Evolutionary conservation across 2,329 filamentous ascomycete genomes (phyloP), one percentile per base, ranked within the genome.

Genomic region (Hypoxylon sp.): DNA sequence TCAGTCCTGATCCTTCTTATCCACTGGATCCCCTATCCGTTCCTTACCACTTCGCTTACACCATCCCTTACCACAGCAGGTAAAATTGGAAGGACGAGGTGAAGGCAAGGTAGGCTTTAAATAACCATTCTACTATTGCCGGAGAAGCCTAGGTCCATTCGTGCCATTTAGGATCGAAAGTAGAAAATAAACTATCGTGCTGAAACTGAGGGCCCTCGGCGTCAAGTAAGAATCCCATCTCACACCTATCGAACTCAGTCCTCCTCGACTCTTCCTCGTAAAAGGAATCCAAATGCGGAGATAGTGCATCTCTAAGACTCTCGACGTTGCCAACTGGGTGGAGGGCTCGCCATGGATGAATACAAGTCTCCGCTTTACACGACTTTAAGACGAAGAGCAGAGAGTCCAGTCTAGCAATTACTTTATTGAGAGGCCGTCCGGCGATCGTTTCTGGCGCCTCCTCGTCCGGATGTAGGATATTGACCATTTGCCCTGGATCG

Each of bases 381-480:
- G 82, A 82, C 73, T 86, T 87, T 1, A 84, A 75, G 0, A 86
- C 81, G 56, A 86, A 78, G 17, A 86, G 78, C 3, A 86, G 76
- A 0, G 84, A 78, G 53, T 87, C 84, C 0, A 86, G 75, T 41
- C 82, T 79, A 4, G 75, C 72, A 5, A 81, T 69, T 0, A 84
- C 75, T 56, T 81, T 79, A 2, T 75, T 63, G 1, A 80, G 61
- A 7, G 76, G 76, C n/a, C 68, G 62, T 1, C 73, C 73, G 3
- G 73, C 55, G 30, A 75, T 53, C n/a, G 21, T 62, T 14, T 57
- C 41, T 2, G 59, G 56, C 0, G 62, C 32, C 1, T 56, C 13
- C 55, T 79, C 76, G 11, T 77, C 76, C 1, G 79, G 72, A 7
- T 81, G 75, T 17, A 87, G 76, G 21, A 88, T 65, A 48, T 76